Percentiles rank a stretch among this genome's conserved stretches.
These are phyloP conservation scores for Pseudozyma hubeiensis DNA, from an alignment of 1,284 basidiomycete species.

Conservation along the genomic window DNA sequence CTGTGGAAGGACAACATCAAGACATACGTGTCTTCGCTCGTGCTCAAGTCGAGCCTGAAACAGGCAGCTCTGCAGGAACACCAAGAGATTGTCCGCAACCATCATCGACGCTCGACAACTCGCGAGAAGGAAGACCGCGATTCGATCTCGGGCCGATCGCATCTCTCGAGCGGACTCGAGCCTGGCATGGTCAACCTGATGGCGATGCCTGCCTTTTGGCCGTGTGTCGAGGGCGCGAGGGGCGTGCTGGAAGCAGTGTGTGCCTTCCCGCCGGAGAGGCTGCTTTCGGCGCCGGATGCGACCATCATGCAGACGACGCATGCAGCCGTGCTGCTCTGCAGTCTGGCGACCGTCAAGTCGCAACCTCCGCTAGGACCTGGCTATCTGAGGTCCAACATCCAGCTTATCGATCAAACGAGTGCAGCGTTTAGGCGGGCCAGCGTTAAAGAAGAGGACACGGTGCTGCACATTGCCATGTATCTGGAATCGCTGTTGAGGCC, in stretches of 20 bases:
- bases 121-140: constrained; percentile 41
- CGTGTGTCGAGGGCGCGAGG: constrained; percentile 44
- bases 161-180: constrained; percentile 27
- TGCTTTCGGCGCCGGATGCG: constrained; percentile 41
- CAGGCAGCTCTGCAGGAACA: constrained; percentile 47
- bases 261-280: constrained; percentile 26
- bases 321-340: constrained; percentile 48
- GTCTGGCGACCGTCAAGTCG: constrained; percentile 40
- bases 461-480: constrained; percentile 42
- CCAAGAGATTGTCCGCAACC: constrained; percentile 47
- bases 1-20: constrained; percentile 53
- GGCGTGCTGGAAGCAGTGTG: constrained; percentile 43
- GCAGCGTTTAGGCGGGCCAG: constrained; percentile 41
- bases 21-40: constrained; percentile 47
- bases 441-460: constrained; percentile 45
- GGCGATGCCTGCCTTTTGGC: constrained; percentile 52
- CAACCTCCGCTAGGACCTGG: constrained; percentile 43
- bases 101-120: constrained; percentile 39
- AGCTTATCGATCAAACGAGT: constrained; percentile 43
- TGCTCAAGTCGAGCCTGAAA: constrained; percentile 46
- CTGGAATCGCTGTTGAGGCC: constrained; percentile 44
- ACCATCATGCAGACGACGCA: constrained; percentile 43
- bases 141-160: constrained; percentile 36
- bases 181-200: constrained; percentile 46
- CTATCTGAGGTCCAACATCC: constrained; percentile 42